These are phyloP conservation scores for Eragrostis nindensis DNA, from an alignment of 176 grass and related monocot species.

Conservation along the genomic window DNA sequence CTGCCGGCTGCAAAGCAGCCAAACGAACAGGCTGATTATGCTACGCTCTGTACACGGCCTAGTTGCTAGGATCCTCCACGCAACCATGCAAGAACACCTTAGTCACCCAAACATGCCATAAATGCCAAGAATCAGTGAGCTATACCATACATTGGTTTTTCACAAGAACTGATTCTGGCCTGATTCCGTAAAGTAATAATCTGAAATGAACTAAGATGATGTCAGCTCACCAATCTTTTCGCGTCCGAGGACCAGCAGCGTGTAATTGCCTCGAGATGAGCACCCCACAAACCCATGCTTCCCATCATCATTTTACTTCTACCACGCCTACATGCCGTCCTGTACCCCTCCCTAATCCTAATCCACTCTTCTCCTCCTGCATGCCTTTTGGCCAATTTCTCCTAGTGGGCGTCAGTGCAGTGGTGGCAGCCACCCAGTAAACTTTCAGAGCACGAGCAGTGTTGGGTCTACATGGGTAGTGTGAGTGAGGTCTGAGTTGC, in stretches of 20 bases:
- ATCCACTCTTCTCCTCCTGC: slow-evolving; percentile 12
- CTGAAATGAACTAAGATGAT: too few relatives aligned
- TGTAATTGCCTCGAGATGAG: slow-evolving; percentile 48
- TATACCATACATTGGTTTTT: too few relatives aligned
- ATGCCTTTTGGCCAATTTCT: not conserved
- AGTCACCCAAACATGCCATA: too few relatives aligned
- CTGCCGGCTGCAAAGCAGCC: too few relatives aligned
- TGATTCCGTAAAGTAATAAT: too few relatives aligned
- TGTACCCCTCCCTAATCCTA: not conserved
- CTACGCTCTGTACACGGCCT: too few relatives aligned
- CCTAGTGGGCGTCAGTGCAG: slow-evolving; percentile 37
- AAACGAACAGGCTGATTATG: too few relatives aligned
- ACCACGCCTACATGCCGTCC: not conserved
- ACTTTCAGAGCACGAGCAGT: not conserved
- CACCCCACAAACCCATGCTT: slow-evolving; percentile 38
- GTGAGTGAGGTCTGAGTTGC: too few relatives aligned
- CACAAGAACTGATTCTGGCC: too few relatives aligned
- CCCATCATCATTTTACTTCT: slow-evolving; percentile 43
- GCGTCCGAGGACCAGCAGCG: slow-evolving; percentile 21
- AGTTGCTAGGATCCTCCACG: too few relatives aligned
- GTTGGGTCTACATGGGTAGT: not conserved
- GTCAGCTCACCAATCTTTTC: slow-evolving; percentile 21
- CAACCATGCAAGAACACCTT: too few relatives aligned
- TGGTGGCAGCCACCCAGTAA: slow-evolving; percentile 36
- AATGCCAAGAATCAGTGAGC: too few relatives aligned